Evolutionary conservation across 1,284 basidiomycete species (phyloP), one percentile per base, ranked within the genome.

Genomic region (Sparassis latifolia): DNA sequence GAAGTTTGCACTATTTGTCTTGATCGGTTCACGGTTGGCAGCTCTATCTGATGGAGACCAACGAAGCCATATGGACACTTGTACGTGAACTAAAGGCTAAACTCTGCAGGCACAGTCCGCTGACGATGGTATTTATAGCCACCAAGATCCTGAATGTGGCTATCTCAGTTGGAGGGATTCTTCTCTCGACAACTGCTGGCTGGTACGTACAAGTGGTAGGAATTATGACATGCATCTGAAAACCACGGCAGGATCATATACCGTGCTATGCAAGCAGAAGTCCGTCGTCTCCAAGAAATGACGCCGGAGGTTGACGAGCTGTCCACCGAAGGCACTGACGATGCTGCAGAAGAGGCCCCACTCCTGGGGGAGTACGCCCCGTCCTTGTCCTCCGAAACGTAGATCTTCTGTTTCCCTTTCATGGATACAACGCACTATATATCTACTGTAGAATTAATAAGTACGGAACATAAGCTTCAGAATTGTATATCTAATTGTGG

Each of bases 1-100:
- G 12, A 89, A 85, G 62, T 67, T 86, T 5, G 66, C 85, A 35
- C 70, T 92, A 28, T 79, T 86, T 51, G 80, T 86, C 29, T 91
- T 91, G 64, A 80, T 91, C 50, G 90, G 89, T 1, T 86, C 85
- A 0, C 79, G 82, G 28, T 78, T 91, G 43, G 87, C 86, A 41
- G 73, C 74, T 29, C 69, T 92, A 20, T 85, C 89, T 3, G 89
- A 92, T 57, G 87, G 86, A 31, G 77, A 86, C 58, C 80, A 83
- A 55, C 75, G 89, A 42, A 74, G 71, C 33, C 71, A 82, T 44
- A 92, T 92, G 88, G 88, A 91, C 62, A 76, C 76, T 20, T 75
- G 86, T 86, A 70, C 54, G 75, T 57, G n/a, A 4, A n/a, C 30
- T 30, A 32, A 2, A 31, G 10, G 31, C 10, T 6, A 30, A 27